phyloP scores from a whole-genome alignment of 768 basidiomycete species.

The Austroboletus eburneus region DNA sequence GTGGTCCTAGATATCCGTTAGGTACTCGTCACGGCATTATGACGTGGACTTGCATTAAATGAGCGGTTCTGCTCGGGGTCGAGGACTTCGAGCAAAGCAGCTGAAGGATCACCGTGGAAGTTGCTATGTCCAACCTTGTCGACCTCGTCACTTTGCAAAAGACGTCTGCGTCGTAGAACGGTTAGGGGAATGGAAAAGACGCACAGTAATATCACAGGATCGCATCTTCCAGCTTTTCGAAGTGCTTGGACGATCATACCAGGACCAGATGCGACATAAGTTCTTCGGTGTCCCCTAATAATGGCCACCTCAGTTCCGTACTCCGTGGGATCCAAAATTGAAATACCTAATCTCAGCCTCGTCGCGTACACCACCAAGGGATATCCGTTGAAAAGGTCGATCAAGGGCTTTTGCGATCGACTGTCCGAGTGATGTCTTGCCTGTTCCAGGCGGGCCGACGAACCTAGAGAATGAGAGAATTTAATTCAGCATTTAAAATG shows the following conservation, averaged over 20 bases:
- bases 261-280: conserved; percentile 88
- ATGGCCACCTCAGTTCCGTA: conserved; percentile 2
- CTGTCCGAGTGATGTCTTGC: conserved; percentile 89
- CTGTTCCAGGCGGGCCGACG: conserved; percentile 87
- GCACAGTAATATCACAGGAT: conserved; percentile 73
- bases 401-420: conserved; percentile 80
- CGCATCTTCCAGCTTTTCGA: conserved; percentile 74
- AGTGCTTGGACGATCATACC: conserved; percentile 84
- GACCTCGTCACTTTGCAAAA: conserved; percentile 62
- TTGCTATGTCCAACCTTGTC: conserved; percentile 87
- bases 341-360: conserved; percentile 71
- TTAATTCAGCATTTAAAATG: neutral
- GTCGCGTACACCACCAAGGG: conserved; percentile 88
- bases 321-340: conserved; percentile 6
- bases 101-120: conserved; percentile 89
- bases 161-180: neutral
- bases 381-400: conserved; percentile 88
- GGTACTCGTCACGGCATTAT: neutral
- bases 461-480: conserved; percentile 43
- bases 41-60: conserved; percentile 53
- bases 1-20: conserved; percentile 60
- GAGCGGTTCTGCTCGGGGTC: conserved; percentile 92
- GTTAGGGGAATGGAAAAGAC: conserved; percentile 10
- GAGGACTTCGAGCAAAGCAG: conserved; percentile 86
- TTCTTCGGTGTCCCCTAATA: conserved; percentile 60